Conservation (phyloP, 2,329 filamentous ascomycete species). For the Aquanectria penicillioides region DNA sequence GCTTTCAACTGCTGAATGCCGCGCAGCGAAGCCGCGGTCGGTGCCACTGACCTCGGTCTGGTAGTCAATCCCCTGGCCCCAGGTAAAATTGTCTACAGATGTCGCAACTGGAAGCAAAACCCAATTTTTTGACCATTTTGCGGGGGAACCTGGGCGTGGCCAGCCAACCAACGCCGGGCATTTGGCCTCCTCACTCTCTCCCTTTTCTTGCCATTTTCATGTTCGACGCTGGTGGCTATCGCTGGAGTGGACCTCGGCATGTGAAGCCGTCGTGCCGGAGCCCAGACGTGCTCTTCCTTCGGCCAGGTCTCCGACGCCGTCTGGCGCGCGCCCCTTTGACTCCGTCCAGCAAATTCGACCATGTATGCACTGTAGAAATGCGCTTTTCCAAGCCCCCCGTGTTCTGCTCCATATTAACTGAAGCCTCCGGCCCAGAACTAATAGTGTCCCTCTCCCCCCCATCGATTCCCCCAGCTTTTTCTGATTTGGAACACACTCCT, state of each 20-base stretch:
- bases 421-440: background rate
- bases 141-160: background rate
- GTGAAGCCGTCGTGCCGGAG: conserved; percentile 28
- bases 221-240: too few relatives aligned
- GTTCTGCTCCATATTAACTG: conserved; percentile 2
- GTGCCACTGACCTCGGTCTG: conserved; percentile 7
- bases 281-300: conserved; percentile 19
- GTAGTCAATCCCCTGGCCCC: background rate
- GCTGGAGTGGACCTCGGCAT: conserved; percentile 43
- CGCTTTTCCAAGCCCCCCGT: too few relatives aligned
- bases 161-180: background rate
- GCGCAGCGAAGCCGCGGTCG: conserved; percentile 8
- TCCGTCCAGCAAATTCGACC: too few relatives aligned
- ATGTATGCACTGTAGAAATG: too few relatives aligned
- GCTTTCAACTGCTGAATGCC: background rate
- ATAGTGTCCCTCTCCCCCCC: background rate
- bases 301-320: conserved; percentile 39
- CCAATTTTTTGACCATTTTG: background rate
- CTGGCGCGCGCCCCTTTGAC: background rate
- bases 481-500: background rate
- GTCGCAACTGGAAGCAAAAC: background rate
- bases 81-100: too few relatives aligned
- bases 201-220: background rate
- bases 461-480: conserved; percentile 10
- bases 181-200: background rate